Percentiles rank a stretch among this genome's conserved stretches.
These are phyloP conservation scores for Pleomassaria siparia DNA, from an alignment of 2,329 filamentous ascomycete genomes.

Conservation along the genomic window DNA sequence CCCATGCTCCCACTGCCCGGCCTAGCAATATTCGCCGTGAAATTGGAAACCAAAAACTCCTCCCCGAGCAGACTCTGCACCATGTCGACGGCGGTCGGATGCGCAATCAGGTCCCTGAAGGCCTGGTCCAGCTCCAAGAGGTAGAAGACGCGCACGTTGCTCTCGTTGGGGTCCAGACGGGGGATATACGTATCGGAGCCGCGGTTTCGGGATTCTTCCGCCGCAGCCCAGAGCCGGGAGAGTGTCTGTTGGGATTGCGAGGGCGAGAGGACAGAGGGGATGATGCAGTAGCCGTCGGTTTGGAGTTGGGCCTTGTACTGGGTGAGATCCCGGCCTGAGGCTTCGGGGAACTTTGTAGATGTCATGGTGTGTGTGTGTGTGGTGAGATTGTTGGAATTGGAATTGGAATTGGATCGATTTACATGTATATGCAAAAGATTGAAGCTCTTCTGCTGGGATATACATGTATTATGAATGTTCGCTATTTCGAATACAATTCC, in stretches of 20 bases:
- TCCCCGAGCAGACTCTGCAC: conserved; percentile 31
- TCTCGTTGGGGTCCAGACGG: conserved; percentile 30
- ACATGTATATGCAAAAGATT: not conserved
- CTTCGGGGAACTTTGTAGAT: conserved; percentile 13
- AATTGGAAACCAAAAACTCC: conserved; percentile 38
- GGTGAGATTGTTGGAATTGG: not conserved
- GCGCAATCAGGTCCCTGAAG: conserved; percentile 29
- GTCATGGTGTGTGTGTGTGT: conserved; percentile 5
- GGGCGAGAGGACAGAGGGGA: conserved; percentile 25
- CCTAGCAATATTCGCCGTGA: conserved; percentile 41
- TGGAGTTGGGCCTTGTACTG: conserved; percentile 16
- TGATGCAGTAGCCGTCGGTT: conserved; percentile 26
- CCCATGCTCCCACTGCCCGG: conserved; percentile 32
- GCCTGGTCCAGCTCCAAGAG: conserved; percentile 32
- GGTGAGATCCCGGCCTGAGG: conserved; percentile 9
- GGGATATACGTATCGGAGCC: conserved; percentile 25
- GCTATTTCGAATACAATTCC: not conserved
- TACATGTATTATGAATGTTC: not conserved
- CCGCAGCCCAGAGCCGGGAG: conserved; percentile 26
- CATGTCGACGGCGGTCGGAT: conserved; percentile 30
- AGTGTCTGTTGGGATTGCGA: conserved; percentile 19
- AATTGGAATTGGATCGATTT: not conserved
- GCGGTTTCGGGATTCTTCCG: conserved; percentile 14
- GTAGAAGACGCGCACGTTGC: conserved; percentile 36
- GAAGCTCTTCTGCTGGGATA: not conserved